Percentiles rank a stretch among this genome's conserved stretches.
Conservation (phyloP, 371 early-diverging fungal species). For the Circinella minor region DNA sequence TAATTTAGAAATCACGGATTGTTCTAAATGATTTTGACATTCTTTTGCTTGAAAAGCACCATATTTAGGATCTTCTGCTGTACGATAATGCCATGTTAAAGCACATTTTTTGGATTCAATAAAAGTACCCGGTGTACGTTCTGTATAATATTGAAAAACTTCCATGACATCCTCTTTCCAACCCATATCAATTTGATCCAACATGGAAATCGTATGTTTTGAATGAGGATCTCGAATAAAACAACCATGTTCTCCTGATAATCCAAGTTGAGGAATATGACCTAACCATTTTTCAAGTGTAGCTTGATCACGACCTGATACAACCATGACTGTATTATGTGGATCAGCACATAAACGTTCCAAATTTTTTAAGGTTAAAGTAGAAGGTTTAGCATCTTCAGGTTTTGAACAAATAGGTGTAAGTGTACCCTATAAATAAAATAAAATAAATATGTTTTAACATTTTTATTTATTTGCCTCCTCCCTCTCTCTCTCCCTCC, state of each 20-base stretch:
- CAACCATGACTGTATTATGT: slow-evolving; percentile 86
- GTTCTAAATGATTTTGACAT: slow-evolving; percentile 88
- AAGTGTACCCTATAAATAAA: slow-evolving; percentile 73
- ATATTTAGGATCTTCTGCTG: slow-evolving; percentile 81
- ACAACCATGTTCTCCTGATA: slow-evolving; percentile 95
- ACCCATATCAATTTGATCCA: slow-evolving; percentile 80
- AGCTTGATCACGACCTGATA: slow-evolving; percentile 89
- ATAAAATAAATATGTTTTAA: not conserved
- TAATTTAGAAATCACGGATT: slow-evolving; percentile 79
- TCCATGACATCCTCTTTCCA: slow-evolving; percentile 94
- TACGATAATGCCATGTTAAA: slow-evolving; percentile 91
- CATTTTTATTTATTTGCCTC: too few relatives aligned
- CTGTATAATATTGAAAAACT: slow-evolving; percentile 87
- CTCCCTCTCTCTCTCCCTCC: too few relatives aligned
- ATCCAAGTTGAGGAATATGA: slow-evolving; percentile 67
- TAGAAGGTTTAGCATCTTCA: slow-evolving; percentile 70
- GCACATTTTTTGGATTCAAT: slow-evolving; percentile 85
- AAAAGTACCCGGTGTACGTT: slow-evolving; percentile 87
- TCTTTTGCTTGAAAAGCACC: slow-evolving; percentile 88
- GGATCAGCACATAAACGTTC: slow-evolving; percentile 68
- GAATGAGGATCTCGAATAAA: slow-evolving; percentile 84
- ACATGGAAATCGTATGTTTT: slow-evolving; percentile 79
- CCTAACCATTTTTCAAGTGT: slow-evolving; percentile 92
- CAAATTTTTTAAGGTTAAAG: slow-evolving; percentile 65
- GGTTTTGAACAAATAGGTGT: slow-evolving; percentile 75